Evolutionary conservation across 352 stramenopile species (phyloP), one percentile per base, ranked within the genome.

Genomic region (Phytopythium oedochilum): DNA sequence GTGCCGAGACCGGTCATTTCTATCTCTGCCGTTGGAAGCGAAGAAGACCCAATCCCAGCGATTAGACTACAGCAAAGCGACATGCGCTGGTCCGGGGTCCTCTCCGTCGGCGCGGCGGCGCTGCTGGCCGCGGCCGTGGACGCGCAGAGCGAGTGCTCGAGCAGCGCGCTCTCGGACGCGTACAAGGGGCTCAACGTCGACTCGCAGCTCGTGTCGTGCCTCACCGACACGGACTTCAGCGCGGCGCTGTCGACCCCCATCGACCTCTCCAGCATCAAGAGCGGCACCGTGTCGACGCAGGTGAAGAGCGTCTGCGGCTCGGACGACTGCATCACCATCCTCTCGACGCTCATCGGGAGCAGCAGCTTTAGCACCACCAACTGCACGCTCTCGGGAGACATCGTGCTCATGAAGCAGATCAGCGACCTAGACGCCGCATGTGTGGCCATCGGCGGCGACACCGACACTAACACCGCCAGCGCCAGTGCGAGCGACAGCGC

Each of bases 151-250:
- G 69, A 55, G 25, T 83, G 73, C 38, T 61, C 61, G 6, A 77
- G 68, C 55, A 69, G 78, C 57, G 63, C 70, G 46, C 63, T 83
- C 22, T 63, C 73, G 34, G 61, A 73, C 34, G 73, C 73, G 29
- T 83, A 78, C 59, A 70, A 61, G 39, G 73, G 73, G 1, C 66
- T 83, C 17, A 68, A 80, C 48, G 73, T 81, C 34, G 79, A 81
- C 57, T 52, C 50, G 39, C 52, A 81, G 46, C 66, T 83, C 22
- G 56, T 77, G n/a, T 64, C 71, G 42, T 83, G 73, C 55, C 70
- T 83, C 44, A 75, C 61, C 38, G 38, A 78, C 31, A 72, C 79
- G 55, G 71, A 78, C 48, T 76, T 83, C 56, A 71, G 65, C 50
- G 65, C 73, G 9, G 73, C 73, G 22, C 63, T 83, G 15, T 73